Conservation (phyloP, 495 filamentous ascomycete species). For the Tuber aestivum region DNA sequence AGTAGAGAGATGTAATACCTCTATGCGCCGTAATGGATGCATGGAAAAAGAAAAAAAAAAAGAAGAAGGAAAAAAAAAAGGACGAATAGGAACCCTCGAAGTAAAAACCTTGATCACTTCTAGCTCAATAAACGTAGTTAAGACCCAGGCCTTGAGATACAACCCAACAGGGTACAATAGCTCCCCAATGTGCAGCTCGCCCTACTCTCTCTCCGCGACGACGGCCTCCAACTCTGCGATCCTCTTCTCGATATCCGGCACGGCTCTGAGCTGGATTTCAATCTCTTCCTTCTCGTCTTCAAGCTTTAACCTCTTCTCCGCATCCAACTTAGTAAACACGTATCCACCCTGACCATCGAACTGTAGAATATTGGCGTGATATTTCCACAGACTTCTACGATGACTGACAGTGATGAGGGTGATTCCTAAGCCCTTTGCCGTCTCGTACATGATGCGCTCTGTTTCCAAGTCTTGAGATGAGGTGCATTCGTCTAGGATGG, state of each 20-base stretch:
- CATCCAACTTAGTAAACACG: constrained; percentile 85
- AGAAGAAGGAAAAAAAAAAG: constrained; percentile 10
- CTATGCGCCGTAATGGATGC: not conserved
- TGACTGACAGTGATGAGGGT: constrained; percentile 96
- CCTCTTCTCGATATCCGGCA: constrained; percentile 80
- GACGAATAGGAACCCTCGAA: constrained; percentile 10
- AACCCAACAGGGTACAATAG: constrained; percentile 8
- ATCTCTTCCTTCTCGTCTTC: constrained; percentile 98
- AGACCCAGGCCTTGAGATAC: constrained; percentile 5
- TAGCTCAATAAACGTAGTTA: not conserved
- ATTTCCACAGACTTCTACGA: constrained; percentile 87
- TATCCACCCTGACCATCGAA: constrained; percentile 92
- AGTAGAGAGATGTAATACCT: not conserved
- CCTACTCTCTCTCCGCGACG: constrained; percentile 32
- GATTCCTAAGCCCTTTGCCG: constrained; percentile 80
- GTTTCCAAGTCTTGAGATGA: constrained; percentile 86
- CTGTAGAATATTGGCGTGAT: constrained; percentile 86
- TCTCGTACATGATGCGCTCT: constrained; percentile 94
- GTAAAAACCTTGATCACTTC: not conserved
- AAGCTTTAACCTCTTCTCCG: constrained; percentile 72
- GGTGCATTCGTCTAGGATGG: constrained; percentile 96
- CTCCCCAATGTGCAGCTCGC: not conserved
- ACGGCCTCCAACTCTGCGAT: constrained; percentile 62
- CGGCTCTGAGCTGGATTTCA: constrained; percentile 71
- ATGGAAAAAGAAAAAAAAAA: constrained; percentile 5